Base-by-base conservation (phyloP, 345 rosid species). In the Mallotus nudiflorus region DNA sequence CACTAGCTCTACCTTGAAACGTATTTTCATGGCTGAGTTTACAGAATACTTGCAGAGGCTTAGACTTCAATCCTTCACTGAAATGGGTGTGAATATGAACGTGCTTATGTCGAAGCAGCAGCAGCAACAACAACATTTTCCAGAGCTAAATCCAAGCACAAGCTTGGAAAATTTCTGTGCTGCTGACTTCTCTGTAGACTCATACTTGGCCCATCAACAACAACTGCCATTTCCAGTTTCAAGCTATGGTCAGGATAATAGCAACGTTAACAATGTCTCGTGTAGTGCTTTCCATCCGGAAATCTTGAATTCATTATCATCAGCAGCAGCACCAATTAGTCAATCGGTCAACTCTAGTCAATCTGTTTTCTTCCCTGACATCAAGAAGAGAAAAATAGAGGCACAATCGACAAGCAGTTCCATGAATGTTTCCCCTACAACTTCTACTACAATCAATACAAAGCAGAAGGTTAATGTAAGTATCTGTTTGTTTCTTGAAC, bases 41-140 rank as follows among this genome's bases (percentile, higher is more conserved):
- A 45, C 76, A 62, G 75, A 77, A 42, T 20, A 75, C 64, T 31
- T 76, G 80, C 82, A 81, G 76, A 78, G 62, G 61, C 63, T 74
- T 15, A 73, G 53, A 49, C 66, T 60, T 67, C 81, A 61, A 51
- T 18, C 65, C 28, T 69, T 77, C 31, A 25, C 74, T 42, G 78
- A 74, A 19, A 73, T 77, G 57, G 79, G 39, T 31, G 39, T 66
- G 73, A 69, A 68, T 31, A 40, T 68, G 76, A 75, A 66, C 73
- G 71, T 74, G 71, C 82, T 76, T 24, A 65, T 75, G 69, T 37
- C 70, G 44, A 75, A 73, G 70, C 81, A 78, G 66, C 69, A 4
- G 4, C 46, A 42, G 46, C 46, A 78, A 63, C 69, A 4, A 1
- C 46, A 42, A 12, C 46, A 42, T 8, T 1, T 73, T 62, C 65